Conservation (phyloP, 768 basidiomycete species). For the Termitomyces sp. region DNA sequence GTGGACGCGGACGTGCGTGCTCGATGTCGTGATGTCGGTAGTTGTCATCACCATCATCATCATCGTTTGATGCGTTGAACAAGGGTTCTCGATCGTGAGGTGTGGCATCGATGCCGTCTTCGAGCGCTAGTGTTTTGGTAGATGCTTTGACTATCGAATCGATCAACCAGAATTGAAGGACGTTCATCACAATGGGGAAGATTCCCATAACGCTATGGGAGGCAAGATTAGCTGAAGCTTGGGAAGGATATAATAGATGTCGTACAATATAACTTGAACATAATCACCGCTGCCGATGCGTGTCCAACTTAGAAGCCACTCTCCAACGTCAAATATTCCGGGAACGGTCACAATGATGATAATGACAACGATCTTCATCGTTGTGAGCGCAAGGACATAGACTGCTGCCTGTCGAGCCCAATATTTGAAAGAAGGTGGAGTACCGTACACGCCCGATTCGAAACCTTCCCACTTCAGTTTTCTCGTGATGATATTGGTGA, state of each 20-base stretch:
- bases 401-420: conserved; percentile 79
- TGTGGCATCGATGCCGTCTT: conserved; percentile 36
- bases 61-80: conserved; percentile 52
- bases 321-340: conserved; percentile 70
- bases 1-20: conserved; percentile 33
- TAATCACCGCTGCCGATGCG: conserved; percentile 57
- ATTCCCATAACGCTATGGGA: conserved; percentile 77
- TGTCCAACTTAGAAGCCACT: conserved; percentile 84
- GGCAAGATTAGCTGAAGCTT: conserved; percentile 2
- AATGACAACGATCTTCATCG: conserved; percentile 93
- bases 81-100: conserved; percentile 57
- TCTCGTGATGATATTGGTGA: conserved; percentile 64
- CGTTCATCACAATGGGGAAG: conserved; percentile 86
- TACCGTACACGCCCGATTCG: conserved; percentile 85
- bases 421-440: conserved; percentile 68
- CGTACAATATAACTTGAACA: conserved; percentile 80
- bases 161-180: conserved; percentile 93
- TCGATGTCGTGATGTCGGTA: conserved; percentile 41
- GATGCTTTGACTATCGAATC: conserved; percentile 89
- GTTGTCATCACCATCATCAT: conserved; percentile 43
- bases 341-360: conserved; percentile 69
- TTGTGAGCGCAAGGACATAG: conserved; percentile 75
- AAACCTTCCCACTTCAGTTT: conserved; percentile 70
- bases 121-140: conserved; percentile 33
- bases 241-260: conserved; percentile 15